Conservation (phyloP, 1,284 basidiomycete genomes). For the Ganoderma resinaceum region DNA sequence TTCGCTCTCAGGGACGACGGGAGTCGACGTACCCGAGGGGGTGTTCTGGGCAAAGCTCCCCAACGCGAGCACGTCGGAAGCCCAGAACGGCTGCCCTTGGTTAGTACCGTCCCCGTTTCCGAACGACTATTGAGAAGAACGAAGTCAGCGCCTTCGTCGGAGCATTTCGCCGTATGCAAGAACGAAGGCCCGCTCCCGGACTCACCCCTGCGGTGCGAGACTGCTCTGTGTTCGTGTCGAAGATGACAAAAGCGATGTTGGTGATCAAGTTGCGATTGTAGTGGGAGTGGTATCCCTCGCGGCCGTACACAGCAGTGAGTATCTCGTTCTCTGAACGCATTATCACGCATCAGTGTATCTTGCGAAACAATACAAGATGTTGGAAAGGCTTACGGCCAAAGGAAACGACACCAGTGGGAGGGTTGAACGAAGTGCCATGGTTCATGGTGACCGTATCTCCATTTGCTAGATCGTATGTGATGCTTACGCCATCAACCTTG, state of each 20-base stretch:
- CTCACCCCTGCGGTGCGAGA: conserved; percentile 24
- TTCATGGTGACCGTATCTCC: background rate
- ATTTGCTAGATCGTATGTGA: conserved; percentile 22
- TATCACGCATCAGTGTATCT: background rate
- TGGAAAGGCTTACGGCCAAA: background rate
- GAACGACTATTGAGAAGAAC: conserved; percentile 20
- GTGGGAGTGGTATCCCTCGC: conserved; percentile 22
- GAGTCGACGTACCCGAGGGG: background rate
- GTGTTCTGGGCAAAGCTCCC: conserved; percentile 22
- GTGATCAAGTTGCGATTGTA: conserved; percentile 27
- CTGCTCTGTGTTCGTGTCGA: conserved; percentile 11
- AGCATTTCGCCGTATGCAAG: background rate
- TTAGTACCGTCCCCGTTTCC: conserved; percentile 20
- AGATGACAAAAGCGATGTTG: conserved; percentile 28
- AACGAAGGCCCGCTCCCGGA: background rate
- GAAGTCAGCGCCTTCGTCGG: background rate
- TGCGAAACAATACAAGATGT: background rate
- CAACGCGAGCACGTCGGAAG: conserved; percentile 26
- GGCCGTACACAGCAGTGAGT: conserved; percentile 24
- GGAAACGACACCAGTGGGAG: background rate
- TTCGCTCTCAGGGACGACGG: background rate
- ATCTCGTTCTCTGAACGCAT: conserved; percentile 19
- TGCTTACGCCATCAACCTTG: conserved; percentile 27
- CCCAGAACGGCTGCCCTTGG: conserved; percentile 24
- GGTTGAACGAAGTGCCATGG: conserved; percentile 24